Base-by-base conservation (phyloP, 805 yeast genomes). In the Starmerella powellii region DNA sequence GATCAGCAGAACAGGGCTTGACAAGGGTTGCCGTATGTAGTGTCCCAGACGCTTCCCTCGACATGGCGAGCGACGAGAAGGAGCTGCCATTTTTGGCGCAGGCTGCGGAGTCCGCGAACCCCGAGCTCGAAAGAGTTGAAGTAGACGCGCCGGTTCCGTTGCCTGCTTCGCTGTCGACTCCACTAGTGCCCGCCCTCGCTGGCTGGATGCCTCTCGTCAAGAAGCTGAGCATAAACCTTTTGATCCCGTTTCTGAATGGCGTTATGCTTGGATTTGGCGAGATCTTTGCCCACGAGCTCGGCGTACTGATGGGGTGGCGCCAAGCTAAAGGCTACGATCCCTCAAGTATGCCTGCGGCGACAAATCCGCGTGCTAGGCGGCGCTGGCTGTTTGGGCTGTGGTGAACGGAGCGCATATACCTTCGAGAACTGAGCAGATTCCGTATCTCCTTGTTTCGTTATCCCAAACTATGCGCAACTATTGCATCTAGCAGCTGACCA, bases 241-340 rank as follows among this genome's bases (percentile, higher is more conserved):
- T 86, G 1, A 63, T 88, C 35, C 97, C 97, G 2, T 86, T 88
- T 55, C 67, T 88, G 52, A 88, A 88, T 55, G 97, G 97, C 8
- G 66, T 88, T 62, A 87, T 87, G 95, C 71, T 88, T 38, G 97
- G 97, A 0, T 85, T 88, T 59, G 97, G 97, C 2, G 97, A 88
- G 64, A 77, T 88, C 17, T 65, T 84, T 45, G 97, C 97, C 8
- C 95, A 87, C 58, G 96, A 88, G 56, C 63, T 88, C 31, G 94
- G 95, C 5, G 82, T 83, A 65, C 68, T 70, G 37, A 78, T 74
- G 63, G 77, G 83, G 34, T 81, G 91, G 82, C 56, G 67, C 18
- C 85, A 80, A 5, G 86, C 86, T 10, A 29, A 35, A 18, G 51
- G 48, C 3, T 51, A 44, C 39, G 55, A 50, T 23, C 56, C 56